phyloP scores from a whole-genome alignment of 2,329 filamentous ascomycete genomes.

The Nemania abortiva region DNA sequence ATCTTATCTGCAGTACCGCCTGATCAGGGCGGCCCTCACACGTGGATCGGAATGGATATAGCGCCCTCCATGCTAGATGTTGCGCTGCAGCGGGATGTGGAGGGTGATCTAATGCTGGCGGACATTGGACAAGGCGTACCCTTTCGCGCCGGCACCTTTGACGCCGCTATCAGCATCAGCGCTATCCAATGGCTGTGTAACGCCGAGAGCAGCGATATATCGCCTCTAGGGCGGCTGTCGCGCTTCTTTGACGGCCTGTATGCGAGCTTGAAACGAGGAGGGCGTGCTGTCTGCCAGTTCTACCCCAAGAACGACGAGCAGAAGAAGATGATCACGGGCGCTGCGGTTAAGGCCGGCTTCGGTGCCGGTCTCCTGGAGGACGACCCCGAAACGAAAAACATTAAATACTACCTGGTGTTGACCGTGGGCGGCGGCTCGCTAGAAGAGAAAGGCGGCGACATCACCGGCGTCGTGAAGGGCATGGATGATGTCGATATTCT shows the following conservation, averaged over 20 bases:
- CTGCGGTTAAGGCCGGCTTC: conserved; percentile 93
- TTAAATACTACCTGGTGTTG: conserved; percentile 94
- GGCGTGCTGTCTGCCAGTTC: conserved; percentile 94
- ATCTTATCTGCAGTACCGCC: conserved; percentile 81
- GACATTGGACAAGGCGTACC: conserved; percentile 97
- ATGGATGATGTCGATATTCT: conserved; percentile 90
- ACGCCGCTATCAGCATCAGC: conserved; percentile 93
- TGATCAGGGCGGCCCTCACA: conserved; percentile 84
- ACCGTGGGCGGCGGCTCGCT: conserved; percentile 78
- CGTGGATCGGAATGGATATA: conserved; percentile 98
- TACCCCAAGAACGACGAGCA: conserved; percentile 97
- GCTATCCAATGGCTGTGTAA: conserved; percentile 99
- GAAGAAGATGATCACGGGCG: conserved; percentile 89
- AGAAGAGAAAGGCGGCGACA: conserved; percentile 74
- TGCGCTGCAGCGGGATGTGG: conserved; percentile 89
- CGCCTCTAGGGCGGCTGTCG: conserved; percentile 78
- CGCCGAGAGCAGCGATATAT: conserved; percentile 88
- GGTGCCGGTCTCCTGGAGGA: conserved; percentile 95
- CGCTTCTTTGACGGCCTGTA: conserved; percentile 96
- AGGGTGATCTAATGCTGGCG: conserved; percentile 92
- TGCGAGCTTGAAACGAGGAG: conserved; percentile 83
- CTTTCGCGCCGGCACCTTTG: conserved; percentile 91
- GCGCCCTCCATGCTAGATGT: conserved; percentile 97
- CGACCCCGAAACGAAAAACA: conserved; percentile 94
- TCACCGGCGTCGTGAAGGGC: conserved; percentile 88